Evolutionary conservation across 148 eudicot species (phyloP).

Genomic region (Drosera capensis): DNA sequence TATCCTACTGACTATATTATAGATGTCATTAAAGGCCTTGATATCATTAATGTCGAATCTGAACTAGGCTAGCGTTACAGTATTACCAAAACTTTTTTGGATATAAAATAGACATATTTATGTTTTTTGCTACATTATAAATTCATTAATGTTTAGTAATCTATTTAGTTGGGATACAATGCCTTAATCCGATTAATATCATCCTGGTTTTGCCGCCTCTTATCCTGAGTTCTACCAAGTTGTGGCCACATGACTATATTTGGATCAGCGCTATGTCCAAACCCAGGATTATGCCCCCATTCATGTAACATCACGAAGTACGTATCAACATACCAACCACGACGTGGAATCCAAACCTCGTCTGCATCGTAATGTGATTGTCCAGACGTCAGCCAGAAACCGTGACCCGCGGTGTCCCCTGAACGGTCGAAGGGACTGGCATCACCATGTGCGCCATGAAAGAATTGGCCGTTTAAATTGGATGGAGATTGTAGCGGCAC

Average conservation of each 20-base stretch:
- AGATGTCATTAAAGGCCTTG: too few relatives aligned
- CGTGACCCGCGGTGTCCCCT: slow-evolving; percentile 5
- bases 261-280: slow-evolving; percentile 7
- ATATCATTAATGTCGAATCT: too few relatives aligned
- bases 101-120: too few relatives aligned
- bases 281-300: slow-evolving; percentile 17
- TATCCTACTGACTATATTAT: too few relatives aligned
- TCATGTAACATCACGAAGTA: slow-evolving; percentile 16
- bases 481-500: slow-evolving; percentile 1
- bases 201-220: background rate
- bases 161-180: slow-evolving; percentile 10
- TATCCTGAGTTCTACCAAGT: background rate
- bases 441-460: slow-evolving; percentile 11
- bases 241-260: slow-evolving; percentile 8
- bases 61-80: too few relatives aligned
- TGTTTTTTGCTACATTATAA: too few relatives aligned
- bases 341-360: slow-evolving; percentile 11
- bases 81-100: too few relatives aligned
- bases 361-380: slow-evolving; percentile 7
- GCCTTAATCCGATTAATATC: slow-evolving; percentile 13
- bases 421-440: slow-evolving; percentile 13
- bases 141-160: background rate
- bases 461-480: slow-evolving; percentile 7
- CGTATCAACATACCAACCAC: slow-evolving; percentile 4
- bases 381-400: slow-evolving; percentile 7